phyloP scores from a whole-genome alignment of 1,284 basidiomycete genomes.

The Papiliotrema terrestris region DNA sequence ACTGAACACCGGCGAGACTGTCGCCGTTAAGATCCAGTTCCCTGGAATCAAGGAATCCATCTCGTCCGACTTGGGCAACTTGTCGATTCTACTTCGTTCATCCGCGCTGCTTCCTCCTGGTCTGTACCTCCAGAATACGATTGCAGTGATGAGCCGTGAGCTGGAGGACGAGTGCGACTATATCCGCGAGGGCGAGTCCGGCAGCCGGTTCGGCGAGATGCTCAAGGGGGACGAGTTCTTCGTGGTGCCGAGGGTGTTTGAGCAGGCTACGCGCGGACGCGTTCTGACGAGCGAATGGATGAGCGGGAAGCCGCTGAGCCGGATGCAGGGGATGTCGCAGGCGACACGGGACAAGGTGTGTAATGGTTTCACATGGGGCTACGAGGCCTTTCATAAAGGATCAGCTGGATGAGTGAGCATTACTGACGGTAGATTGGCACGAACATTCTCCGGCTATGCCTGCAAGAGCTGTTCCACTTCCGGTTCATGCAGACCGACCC shows the following conservation, averaged over 20 bases:
- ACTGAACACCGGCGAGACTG: constrained; percentile 54
- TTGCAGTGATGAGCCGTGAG: constrained; percentile 84
- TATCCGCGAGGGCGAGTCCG: constrained; percentile 74
- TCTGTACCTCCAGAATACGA: constrained; percentile 81
- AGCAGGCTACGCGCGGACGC: constrained; percentile 71
- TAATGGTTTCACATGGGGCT: too few species aligned
- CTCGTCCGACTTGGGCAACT: constrained; percentile 78
- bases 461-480: constrained; percentile 87
- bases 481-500: constrained; percentile 97
- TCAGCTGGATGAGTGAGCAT: too few species aligned
- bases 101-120: constrained; percentile 80
- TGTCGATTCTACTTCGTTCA: constrained; percentile 76
- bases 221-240: constrained; percentile 66
- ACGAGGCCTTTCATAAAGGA: too few species aligned
- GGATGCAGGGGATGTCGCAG: constrained; percentile 61
- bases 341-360: constrained; percentile 71
- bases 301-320: constrained; percentile 70
- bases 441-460: constrained; percentile 77
- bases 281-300: constrained; percentile 91
- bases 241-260: constrained; percentile 74
- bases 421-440: constrained; percentile 65
- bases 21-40: constrained; percentile 96
- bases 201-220: constrained; percentile 60
- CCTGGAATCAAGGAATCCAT: constrained; percentile 87
- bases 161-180: constrained; percentile 96